Percentiles rank a stretch among this genome's conserved stretches.
phyloP scores from a whole-genome alignment of 2,329 filamentous ascomycete species.

The Aspergillus oerlinghausenensis region DNA sequence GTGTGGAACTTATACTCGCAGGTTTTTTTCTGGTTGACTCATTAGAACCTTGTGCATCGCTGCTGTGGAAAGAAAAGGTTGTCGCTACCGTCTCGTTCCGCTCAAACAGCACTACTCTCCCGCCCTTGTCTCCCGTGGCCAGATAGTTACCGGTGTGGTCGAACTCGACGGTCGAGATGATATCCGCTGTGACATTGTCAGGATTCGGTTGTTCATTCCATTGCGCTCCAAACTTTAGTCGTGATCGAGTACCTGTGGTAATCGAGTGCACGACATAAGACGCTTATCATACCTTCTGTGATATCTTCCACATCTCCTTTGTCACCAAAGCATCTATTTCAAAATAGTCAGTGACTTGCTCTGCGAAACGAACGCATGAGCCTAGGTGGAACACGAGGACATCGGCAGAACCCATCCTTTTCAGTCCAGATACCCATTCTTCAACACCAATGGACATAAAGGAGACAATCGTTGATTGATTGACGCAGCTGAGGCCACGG shows the following conservation, averaged over 20 bases:
- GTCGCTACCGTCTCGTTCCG: constrained; percentile 81
- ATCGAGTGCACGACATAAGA: background rate
- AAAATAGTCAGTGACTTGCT: constrained; percentile 8
- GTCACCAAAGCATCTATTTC: constrained; percentile 88
- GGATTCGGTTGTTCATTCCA: background rate
- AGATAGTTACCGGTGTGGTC: constrained; percentile 51
- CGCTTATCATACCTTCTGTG: constrained; percentile 68
- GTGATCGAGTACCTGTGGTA: background rate
- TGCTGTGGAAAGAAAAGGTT: constrained; percentile 5
- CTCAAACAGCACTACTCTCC: constrained; percentile 49
- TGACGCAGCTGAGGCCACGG: background rate
- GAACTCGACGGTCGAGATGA: constrained; percentile 51
- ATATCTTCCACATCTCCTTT: constrained; percentile 99
- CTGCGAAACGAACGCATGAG: background rate
- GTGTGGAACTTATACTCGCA: constrained; percentile 99
- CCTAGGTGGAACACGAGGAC: background rate
- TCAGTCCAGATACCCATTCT: background rate
- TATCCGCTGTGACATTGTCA: constrained; percentile 37
- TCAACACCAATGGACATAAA: background rate
- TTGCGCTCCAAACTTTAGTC: background rate
- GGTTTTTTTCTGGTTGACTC: constrained; percentile 78
- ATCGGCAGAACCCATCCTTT: background rate
- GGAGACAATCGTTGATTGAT: background rate
- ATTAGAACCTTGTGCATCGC: constrained; percentile 29
- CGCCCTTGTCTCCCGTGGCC: constrained; percentile 50